phyloP scores from a whole-genome alignment of 257 asterid genomes.

The Solanum chiquidenum region DNA sequence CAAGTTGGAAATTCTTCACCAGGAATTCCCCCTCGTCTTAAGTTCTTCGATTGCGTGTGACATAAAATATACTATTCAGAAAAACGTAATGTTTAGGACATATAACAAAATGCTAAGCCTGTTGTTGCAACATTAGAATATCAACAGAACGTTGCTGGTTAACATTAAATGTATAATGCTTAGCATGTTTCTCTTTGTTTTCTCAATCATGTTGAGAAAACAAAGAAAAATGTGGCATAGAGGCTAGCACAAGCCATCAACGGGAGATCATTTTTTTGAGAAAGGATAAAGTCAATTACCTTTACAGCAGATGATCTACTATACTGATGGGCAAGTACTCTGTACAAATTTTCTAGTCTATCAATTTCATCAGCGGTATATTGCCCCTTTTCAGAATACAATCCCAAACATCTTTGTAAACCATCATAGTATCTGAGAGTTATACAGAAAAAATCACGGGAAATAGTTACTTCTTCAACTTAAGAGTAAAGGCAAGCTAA shows the following conservation, averaged over 20 bases:
- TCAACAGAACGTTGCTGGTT: background rate
- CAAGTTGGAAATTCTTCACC: background rate
- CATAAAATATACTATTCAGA: background rate
- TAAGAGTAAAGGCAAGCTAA: background rate
- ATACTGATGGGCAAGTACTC: slow-evolving; percentile 62
- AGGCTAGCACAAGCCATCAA: background rate
- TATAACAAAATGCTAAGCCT: background rate
- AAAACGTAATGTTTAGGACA: background rate
- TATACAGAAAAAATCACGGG: background rate
- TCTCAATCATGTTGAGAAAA: background rate
- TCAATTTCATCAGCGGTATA: slow-evolving; percentile 62
- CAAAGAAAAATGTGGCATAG: background rate
- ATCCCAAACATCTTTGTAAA: slow-evolving; percentile 76
- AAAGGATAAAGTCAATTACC: slow-evolving; percentile 24
- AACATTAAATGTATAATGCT: background rate
- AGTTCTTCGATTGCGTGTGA: background rate
- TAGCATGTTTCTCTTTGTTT: background rate
- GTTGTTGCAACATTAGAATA: background rate
- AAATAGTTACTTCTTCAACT: background rate
- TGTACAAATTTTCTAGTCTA: slow-evolving; percentile 61
- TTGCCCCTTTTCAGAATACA: slow-evolving; percentile 44
- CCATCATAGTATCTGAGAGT: slow-evolving; percentile 80
- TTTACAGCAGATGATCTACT: slow-evolving; percentile 90
- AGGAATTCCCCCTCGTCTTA: background rate
- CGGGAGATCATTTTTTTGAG: background rate